Percentiles rank a stretch among this genome's conserved stretches.
phyloP scores from a whole-genome alignment of 169 alveolate genomes.

The Eimeria maxima region DNA sequence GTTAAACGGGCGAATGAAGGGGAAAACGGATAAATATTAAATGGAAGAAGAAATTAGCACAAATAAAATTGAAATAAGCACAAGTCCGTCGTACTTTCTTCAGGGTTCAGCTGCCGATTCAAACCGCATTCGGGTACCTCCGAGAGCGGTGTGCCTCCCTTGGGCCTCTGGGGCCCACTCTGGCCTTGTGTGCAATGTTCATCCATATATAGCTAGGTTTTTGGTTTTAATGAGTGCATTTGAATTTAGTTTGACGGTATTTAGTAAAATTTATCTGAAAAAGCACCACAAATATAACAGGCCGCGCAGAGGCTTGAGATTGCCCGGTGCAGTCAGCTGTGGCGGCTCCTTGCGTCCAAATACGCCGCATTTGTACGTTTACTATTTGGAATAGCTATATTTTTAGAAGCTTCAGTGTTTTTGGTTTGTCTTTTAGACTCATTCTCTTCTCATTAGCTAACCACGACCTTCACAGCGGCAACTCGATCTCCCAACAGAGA shows the following conservation, averaged over 20 bases:
- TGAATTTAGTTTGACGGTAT: not conserved
- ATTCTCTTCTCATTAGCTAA: not conserved
- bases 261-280: too few relatives aligned
- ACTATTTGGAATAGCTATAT: not conserved
- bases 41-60: not conserved
- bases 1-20: not conserved
- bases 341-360: not conserved
- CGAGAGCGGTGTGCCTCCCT: constrained; percentile 46
- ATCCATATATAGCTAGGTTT: not conserved
- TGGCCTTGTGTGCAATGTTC: not conserved
- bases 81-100: not conserved
- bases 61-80: not conserved
- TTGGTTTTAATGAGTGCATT: not conserved
- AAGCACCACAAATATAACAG: not conserved
- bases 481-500: not conserved
- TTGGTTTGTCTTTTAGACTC: not conserved
- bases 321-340: constrained; percentile 47
- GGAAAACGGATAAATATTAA: not conserved
- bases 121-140: not conserved
- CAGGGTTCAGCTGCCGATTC: constrained; percentile 7
- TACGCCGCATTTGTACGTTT: not conserved
- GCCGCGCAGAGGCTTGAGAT: not conserved
- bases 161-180: constrained; percentile 26
- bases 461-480: not conserved
- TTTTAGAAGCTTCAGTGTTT: not conserved